phyloP scores from a whole-genome alignment of 2,329 filamentous ascomycete genomes.

The Botrytis elliptica region DNA sequence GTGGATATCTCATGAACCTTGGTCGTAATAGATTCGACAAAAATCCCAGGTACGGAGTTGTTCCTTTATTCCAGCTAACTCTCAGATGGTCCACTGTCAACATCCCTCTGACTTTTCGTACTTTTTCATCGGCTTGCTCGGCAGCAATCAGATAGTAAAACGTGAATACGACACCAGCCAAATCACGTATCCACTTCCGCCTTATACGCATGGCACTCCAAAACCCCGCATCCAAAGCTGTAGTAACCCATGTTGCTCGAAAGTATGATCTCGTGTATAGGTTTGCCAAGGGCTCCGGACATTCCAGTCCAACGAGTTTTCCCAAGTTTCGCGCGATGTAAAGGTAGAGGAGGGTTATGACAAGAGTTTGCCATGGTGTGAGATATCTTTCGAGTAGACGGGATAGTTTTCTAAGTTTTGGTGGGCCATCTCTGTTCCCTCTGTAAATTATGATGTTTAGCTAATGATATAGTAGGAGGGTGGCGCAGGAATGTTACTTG shows the following conservation, averaged over 20 bases:
- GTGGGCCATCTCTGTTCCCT: slow-evolving; percentile 87
- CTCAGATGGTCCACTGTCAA: slow-evolving; percentile 89
- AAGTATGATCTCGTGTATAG: slow-evolving; percentile 93
- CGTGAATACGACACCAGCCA: slow-evolving; percentile 80
- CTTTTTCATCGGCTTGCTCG: slow-evolving; percentile 94
- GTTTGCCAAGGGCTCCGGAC: slow-evolving; percentile 89
- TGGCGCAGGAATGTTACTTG: slow-evolving; percentile 50
- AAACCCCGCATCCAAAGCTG: slow-evolving; percentile 91
- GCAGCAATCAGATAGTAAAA: slow-evolving; percentile 90
- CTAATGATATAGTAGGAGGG: slow-evolving; percentile 1
- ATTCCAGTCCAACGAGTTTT: slow-evolving; percentile 85
- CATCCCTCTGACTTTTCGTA: slow-evolving; percentile 81
- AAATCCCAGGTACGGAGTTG: slow-evolving; percentile 77
- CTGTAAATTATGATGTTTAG: slow-evolving; percentile 45
- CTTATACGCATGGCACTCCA: slow-evolving; percentile 97
- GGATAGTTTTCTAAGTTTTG: slow-evolving; percentile 68
- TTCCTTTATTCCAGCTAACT: slow-evolving; percentile 94
- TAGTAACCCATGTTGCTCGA: slow-evolving; percentile 94
- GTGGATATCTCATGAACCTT: slow-evolving; percentile 75
- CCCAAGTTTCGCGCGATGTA: slow-evolving; percentile 93
- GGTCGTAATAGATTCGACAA: slow-evolving; percentile 73
- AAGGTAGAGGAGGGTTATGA: slow-evolving; percentile 84
- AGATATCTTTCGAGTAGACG: slow-evolving; percentile 66
- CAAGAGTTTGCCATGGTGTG: slow-evolving; percentile 86
- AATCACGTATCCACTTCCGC: slow-evolving; percentile 74